Evolutionary conservation across 2,329 filamentous ascomycete species (phyloP), one percentile per base, ranked within the genome.

Genomic region (Epichloe brachyelytri): DNA sequence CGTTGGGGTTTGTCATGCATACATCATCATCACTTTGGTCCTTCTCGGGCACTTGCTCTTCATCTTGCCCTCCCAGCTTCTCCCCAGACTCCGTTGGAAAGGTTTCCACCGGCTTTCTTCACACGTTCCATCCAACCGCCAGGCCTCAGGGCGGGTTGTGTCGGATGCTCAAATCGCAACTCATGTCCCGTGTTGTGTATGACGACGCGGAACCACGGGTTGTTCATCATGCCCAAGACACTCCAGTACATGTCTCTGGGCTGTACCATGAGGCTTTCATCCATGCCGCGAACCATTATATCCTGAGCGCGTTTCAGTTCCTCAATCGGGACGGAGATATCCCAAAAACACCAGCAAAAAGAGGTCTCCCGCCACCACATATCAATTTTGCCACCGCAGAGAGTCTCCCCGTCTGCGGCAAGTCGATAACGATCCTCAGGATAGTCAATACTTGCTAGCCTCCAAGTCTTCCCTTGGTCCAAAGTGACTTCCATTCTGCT

Each of bases 161-260:
- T 94, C 0, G 90, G 90, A 59, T 96, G 90, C 64, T 95, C 89
- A 58, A 96, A 96, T 5, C 79, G 75, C 41, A 95, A 68, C 7
- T 62, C 67, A 43, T 61, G 53, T 0, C 73, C 74, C 53, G 90
- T 82, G 51, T 82, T 82, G 49, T 80, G 78, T 50, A 96, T 85
- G 2, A 82, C 79, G 1, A 96, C 78, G 5, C 90, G 77, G 65
- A 85, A 96, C 90, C 90, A 96, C 0, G 88, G 86, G 59, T 95
- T 95, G 68, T 95, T 95, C 90, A 96, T 95, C 90, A 96, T 96
- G 0, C 90, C 89, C 39, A 95, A 71, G 2, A 95, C 88, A 54
- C 82, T 89, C 90, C 90, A 96, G 69, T 95, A 95, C 87, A 95
- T 93, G 60, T 96, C 90, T 54, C 87, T 77, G 4, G 90, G 90